Evolutionary conservation across 805 yeast species (phyloP), one percentile per base, ranked within the genome.

Genomic region (Cyberlindnera japonica): DNA sequence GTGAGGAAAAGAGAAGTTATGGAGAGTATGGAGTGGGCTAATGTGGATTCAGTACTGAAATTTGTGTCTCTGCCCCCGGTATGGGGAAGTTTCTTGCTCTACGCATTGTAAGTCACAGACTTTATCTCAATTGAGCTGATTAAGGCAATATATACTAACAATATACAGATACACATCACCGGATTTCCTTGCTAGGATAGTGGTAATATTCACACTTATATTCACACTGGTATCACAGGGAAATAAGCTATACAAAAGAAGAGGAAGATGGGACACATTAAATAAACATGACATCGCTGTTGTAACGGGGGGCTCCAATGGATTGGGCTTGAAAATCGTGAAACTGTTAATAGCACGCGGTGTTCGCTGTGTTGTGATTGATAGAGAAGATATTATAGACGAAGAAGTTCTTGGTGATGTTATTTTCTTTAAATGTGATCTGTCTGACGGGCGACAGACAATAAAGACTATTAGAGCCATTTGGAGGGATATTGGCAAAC

Each of bases 391-490:
- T 21, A 38, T 53, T 11, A 20, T 35, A 3, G 39, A 41, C 7
- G 39, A 45, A 2, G 14, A 46, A 7, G 14, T 47, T 0, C 14
- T 24, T 4, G 39, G 42, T 13, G 38, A 41, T 3, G 79, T 77
- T 6, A 48, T 57, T 7, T 82, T 74, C 53, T 70, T 69, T 40
- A 42, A 62, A 26, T 86, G 96, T 58, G 95, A 90, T 59, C 79
- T 90, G n/a, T 63, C 81, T 27, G 58, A 74, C 40, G 49, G 68
- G 11, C 48, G 52, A 1, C 67, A 68, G 10, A 71, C 86, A 6
- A 49, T 58, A 13, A 49, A 51, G 1, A 56, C 63, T 13, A 71
- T 77, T 10, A 55, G 57, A 6, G 40, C 33, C 6, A 74, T 87
- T 18, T 56, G 56, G 20, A 32, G 51, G 19, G 65, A 70, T 23